Evolutionary conservation across 1,139 yeast species (phyloP).

Genomic region (Suhomyces bolitotheri): DNA sequence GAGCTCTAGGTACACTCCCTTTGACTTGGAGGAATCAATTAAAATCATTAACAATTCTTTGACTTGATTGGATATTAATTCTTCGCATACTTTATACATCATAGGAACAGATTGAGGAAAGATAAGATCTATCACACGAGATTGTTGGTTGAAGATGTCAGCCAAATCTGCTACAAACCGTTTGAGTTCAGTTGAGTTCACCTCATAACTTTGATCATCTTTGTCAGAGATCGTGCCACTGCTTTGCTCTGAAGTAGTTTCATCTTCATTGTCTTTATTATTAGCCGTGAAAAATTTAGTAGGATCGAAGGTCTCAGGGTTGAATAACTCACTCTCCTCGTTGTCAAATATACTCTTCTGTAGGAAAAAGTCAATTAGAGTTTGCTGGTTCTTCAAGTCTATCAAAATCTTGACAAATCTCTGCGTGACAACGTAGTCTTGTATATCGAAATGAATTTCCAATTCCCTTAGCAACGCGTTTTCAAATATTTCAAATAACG

Average conservation of each 20-base stretch:
- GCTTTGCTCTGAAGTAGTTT: constrained; percentile 7
- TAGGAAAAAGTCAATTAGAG: constrained; percentile 47
- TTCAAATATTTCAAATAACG: constrained; percentile 71
- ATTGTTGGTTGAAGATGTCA: constrained; percentile 36
- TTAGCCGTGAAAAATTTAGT: constrained; percentile 21
- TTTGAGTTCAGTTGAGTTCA: constrained; percentile 24
- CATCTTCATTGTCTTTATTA: constrained; percentile 1
- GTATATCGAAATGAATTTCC: constrained; percentile 56
- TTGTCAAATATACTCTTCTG: constrained; percentile 48
- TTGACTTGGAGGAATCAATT: constrained; percentile 31
- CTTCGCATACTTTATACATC: constrained; percentile 52
- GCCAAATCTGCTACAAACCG: constrained; percentile 30
- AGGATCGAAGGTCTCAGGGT: constrained; percentile 27
- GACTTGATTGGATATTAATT: constrained; percentile 43
- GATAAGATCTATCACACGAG: constrained; percentile 38
- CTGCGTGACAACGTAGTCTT: constrained; percentile 44
- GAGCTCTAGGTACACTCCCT: constrained; percentile 26
- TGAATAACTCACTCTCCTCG: constrained; percentile 34
- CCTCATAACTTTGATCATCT: constrained; percentile 5
- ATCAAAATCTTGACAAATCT: constrained; percentile 39
- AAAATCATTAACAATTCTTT: constrained; percentile 36
- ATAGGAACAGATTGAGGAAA: constrained; percentile 46
- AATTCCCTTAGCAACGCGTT: constrained; percentile 72
- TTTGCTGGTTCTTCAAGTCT: constrained; percentile 43
- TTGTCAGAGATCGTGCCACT: not conserved